A percentile compares a stretch with the other conserved stretches of the same genome.
phyloP scores from a whole-genome alignment of 2,329 filamentous ascomycete species.

The Graphiopsis chlorocephala region DNA sequence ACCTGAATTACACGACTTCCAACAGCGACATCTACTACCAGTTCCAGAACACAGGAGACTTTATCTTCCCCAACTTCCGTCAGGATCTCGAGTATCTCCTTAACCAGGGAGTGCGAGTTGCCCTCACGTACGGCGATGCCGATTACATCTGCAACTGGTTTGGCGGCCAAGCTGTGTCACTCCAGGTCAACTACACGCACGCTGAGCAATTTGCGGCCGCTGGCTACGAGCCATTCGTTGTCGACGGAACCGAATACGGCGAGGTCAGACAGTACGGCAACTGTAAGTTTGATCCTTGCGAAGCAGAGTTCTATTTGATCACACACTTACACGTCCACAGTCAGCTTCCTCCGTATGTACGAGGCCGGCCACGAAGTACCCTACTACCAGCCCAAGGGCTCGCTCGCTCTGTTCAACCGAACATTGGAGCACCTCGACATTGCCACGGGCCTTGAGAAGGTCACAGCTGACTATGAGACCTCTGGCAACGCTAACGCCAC shows the following conservation, averaged over 20 bases:
- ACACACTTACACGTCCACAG: constrained; percentile 12
- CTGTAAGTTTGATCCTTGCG: neutral
- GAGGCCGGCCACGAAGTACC: constrained; percentile 43
- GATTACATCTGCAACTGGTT: constrained; percentile 44
- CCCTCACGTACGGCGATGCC: constrained; percentile 40
- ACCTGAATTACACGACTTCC: constrained; percentile 55
- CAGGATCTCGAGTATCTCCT: constrained; percentile 43
- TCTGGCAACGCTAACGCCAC: constrained; percentile 38
- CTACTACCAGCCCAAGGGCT: constrained; percentile 39
- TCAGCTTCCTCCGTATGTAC: constrained; percentile 31
- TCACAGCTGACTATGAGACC: constrained; percentile 36
- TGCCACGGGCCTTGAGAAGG: constrained; percentile 34
- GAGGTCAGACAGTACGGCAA: constrained; percentile 38
- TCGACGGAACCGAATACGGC: constrained; percentile 40
- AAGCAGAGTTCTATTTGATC: neutral
- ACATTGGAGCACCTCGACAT: constrained; percentile 38
- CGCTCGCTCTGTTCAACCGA: constrained; percentile 30
- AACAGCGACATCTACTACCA: constrained; percentile 52
- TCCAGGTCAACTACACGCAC: constrained; percentile 38
- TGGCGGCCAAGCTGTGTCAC: constrained; percentile 38
- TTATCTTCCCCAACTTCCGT: constrained; percentile 59
- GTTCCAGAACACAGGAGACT: constrained; percentile 58
- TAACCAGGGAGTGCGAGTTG: constrained; percentile 38
- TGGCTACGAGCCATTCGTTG: constrained; percentile 35
- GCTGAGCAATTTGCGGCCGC: constrained; percentile 28